Evolutionary conservation across 2,329 filamentous ascomycete genomes (phyloP), one percentile per base, ranked within the genome.

Genomic region (Aschersonia sp.): DNA sequence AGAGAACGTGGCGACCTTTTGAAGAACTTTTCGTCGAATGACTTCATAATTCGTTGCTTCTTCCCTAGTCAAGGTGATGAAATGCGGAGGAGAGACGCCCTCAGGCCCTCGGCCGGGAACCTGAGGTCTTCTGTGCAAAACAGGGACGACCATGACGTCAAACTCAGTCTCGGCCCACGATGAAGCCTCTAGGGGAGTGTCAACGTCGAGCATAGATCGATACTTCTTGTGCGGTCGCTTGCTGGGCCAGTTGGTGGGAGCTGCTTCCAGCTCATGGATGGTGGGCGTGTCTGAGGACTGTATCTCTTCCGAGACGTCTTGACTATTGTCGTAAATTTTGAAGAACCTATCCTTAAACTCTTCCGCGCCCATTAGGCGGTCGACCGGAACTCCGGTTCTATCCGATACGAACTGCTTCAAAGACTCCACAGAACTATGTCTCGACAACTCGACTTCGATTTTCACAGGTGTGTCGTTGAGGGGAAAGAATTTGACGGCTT

Each of bases 341-440:
- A 89, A 97, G 63, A 95, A 89, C 55, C 83, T 87, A 54, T 79
- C 72, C 55, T 79, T 84, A 61, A 87, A 94, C 45, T 94, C 79
- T 58, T 98, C 92, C 1, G 79, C 82, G 11, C 82, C 81, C 59
- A 95, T 79, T n/a, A 95, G 60, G 10, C 78, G 76, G 44, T 81
- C 73, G 45, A 71, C 60, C 48, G 74, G 78, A 40, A 89, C 73
- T 37, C 76, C 82, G 2, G 81, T 77, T 45, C 81, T 76, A 45
- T 71, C 72, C n/a, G 83, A 80, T 37, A 90, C 66, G 58, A 77
- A 83, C 46, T 77, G 74, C 61, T 89, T 90, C 50, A 94, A 60
- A 4, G 68, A 63, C 51, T 77, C 78, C 52, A 90, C 77, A 32
- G 76, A 80, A 51, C 76, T 79, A 56, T 86, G 81, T 62, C 86